Conservation (phyloP, 2,329 filamentous ascomycete genomes). For the Cordyceps farinosa region DNA sequence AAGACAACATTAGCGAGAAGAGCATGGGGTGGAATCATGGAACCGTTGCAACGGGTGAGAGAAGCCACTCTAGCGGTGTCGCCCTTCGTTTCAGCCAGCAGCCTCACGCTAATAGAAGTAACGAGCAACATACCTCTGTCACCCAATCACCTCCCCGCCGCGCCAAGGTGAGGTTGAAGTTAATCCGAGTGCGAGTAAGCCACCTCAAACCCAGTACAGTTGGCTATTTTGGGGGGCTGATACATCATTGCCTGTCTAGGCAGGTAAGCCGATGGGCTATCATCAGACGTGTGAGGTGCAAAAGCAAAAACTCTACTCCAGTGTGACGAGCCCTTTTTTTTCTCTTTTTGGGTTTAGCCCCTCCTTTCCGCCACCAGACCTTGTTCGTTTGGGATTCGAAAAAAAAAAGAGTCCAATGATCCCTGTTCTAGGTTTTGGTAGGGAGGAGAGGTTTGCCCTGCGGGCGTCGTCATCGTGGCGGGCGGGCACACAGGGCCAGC, state of each 20-base stretch:
- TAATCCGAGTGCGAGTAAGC: neutral
- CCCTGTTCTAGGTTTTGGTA: neutral
- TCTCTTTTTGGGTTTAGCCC: no score
- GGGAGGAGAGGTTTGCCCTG: neutral
- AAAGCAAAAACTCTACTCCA: no score
- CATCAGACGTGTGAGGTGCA: no score
- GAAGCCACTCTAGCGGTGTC: neutral
- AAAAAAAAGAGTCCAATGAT: neutral
- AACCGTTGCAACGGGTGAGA: conserved; percentile 1
- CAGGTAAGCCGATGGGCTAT: no score
- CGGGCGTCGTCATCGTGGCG: neutral
- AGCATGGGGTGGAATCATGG: neutral
- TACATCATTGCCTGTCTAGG: no score
- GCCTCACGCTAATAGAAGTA: conserved; percentile 15
- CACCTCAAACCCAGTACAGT: neutral
- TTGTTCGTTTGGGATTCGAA: no score
- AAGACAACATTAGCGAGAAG: neutral
- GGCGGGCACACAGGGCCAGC: neutral
- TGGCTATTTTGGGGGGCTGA: no score
- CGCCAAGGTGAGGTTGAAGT: neutral
- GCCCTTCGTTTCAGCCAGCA: conserved; percentile 10
- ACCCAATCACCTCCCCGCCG: neutral
- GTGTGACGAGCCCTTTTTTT: no score
- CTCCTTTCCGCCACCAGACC: no score
- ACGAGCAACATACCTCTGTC: neutral